These are phyloP conservation scores for Fusarium sulawesiense DNA, from an alignment of 2,329 filamentous ascomycete species.

Conservation along the genomic window DNA sequence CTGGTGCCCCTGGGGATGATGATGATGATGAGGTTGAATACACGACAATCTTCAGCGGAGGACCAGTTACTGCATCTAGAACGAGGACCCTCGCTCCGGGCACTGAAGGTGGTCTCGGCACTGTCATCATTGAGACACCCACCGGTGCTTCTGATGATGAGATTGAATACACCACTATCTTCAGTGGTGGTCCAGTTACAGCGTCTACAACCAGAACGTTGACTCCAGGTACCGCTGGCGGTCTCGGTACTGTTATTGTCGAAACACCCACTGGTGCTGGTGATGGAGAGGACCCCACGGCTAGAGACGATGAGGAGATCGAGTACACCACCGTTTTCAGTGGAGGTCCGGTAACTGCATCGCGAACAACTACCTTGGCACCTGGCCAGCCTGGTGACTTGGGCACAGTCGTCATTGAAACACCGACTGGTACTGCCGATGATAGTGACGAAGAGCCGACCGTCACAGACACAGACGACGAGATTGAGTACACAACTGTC, in stretches of 20 bases:
- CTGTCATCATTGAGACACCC: not conserved
- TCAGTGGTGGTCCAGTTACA: too few relatives aligned
- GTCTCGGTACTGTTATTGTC: too few relatives aligned
- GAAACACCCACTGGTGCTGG: too few relatives aligned
- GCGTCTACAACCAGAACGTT: too few relatives aligned
- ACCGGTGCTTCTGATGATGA: too few relatives aligned
- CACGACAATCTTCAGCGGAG: not conserved
- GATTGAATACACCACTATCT: not conserved
- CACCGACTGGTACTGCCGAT: not conserved
- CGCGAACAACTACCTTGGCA: constrained; percentile 1
- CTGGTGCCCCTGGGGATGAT: not conserved
- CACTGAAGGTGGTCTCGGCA: not conserved
- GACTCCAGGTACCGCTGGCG: too few relatives aligned
- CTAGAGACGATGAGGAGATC: too few relatives aligned
- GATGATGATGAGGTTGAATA: not conserved
- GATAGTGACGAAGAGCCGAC: not conserved
- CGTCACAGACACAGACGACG: not conserved
- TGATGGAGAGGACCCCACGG: not conserved
- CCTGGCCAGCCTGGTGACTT: not conserved
- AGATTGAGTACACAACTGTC: not conserved
- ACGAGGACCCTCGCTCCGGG: not conserved
- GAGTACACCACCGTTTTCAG: not conserved
- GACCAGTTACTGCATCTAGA: not conserved
- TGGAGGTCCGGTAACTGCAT: not conserved
- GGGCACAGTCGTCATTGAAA: not conserved